phyloP scores from a whole-genome alignment of 2,329 filamentous ascomycete genomes.

The Amauroascus niger region DNA sequence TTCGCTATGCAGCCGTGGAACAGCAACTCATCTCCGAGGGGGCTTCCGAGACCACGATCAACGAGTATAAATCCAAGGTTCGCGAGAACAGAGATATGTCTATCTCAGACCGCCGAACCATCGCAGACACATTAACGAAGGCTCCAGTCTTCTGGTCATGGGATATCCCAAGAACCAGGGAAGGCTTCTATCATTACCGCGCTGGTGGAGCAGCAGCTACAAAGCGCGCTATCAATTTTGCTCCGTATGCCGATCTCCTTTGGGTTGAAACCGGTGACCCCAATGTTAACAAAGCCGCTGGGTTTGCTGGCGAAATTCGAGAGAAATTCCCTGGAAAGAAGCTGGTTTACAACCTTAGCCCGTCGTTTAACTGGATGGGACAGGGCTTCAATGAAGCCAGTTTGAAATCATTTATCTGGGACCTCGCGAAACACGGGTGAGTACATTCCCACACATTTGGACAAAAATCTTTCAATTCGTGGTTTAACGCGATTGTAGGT shows the following conservation, averaged over 20 bases:
- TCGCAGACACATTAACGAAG: constrained; percentile 59
- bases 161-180: constrained; percentile 84
- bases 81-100: constrained; percentile 61
- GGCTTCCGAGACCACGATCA: constrained; percentile 53
- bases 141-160: constrained; percentile 72
- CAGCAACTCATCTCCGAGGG: constrained; percentile 61
- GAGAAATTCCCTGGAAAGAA: constrained; percentile 64
- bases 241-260: constrained; percentile 83
- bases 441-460: constrained; percentile 34
- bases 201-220: constrained; percentile 60
- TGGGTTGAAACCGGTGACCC: constrained; percentile 97
- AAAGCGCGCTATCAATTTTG: constrained; percentile 86
- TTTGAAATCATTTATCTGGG: constrained; percentile 90
- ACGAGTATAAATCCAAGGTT: constrained; percentile 56
- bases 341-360: constrained; percentile 90
- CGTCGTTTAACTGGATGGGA: constrained; percentile 97
- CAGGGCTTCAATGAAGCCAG: constrained; percentile 80
- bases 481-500: constrained; percentile 31
- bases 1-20: constrained; percentile 50
- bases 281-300: constrained; percentile 63
- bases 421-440: constrained; percentile 80
- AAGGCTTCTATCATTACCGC: constrained; percentile 84
- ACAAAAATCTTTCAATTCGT: background rate
- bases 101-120: constrained; percentile 62
- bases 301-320: constrained; percentile 69